Conservation (phyloP, 192 early-diverging fungal genomes). For the Linderina pennispora region DNA sequence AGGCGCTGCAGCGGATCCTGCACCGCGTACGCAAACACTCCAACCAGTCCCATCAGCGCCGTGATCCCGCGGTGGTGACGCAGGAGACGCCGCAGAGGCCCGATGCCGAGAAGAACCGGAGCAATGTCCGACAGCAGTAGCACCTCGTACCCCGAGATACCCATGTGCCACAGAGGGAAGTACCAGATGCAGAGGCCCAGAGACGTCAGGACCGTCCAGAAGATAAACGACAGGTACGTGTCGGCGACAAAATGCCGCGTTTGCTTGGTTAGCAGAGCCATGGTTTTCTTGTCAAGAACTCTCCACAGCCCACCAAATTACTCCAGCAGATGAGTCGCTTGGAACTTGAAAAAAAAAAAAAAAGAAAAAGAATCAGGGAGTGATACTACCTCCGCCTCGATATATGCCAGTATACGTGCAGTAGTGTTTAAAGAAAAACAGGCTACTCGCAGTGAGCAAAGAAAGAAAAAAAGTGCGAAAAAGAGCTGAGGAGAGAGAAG, state of each 20-base stretch:
- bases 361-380: not conserved
- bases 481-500: no score
- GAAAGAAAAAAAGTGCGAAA: no score
- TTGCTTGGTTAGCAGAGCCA: slow-evolving; percentile 1
- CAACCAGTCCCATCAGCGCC: slow-evolving; percentile 54
- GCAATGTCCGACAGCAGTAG: slow-evolving; percentile 58
- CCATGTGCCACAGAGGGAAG: slow-evolving; percentile 83
- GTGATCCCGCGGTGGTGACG: slow-evolving; percentile 49
- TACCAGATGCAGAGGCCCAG: slow-evolving; percentile 69
- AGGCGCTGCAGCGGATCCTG: slow-evolving; percentile 54
- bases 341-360: not conserved
- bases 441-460: no score
- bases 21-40: slow-evolving; percentile 57
- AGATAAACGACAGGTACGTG: slow-evolving; percentile 67
- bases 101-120: slow-evolving; percentile 55
- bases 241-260: slow-evolving; percentile 53
- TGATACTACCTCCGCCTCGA: not conserved
- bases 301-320: not conserved
- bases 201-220: slow-evolving; percentile 78
- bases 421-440: no score
- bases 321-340: no score
- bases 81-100: slow-evolving; percentile 48
- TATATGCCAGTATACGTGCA: no score
- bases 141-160: slow-evolving; percentile 73
- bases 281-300: not conserved